Evolutionary conservation across 371 early-diverging fungal genomes (phyloP), one percentile per base, ranked within the genome.

Genomic region (Mortierella sp.): DNA sequence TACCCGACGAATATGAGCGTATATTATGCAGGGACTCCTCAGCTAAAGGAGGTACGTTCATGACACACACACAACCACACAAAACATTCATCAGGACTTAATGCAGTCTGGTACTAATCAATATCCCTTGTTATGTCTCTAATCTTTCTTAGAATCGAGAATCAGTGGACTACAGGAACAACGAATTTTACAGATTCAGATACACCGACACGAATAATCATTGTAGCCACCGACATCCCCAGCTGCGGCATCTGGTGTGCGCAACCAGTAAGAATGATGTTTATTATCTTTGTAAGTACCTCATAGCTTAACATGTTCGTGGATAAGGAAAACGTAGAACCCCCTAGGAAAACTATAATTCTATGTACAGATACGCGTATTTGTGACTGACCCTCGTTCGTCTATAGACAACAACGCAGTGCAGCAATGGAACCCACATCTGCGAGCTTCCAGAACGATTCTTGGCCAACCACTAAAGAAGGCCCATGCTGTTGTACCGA

Each of bases 211-310:
- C 76, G 15, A 60, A 46, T 24, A 15, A 56, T 26, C 76, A 68
- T 41, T 75, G 76, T 50, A 64, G 57, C 17, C 57, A 75, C 56
- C 80, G 79, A 4, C 93, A 95, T 60, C 91, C 93, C 50, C 94
- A 94, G 78, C 84, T 94, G 27, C 84, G 95, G 34, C 89, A 95
- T 64, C 75, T 93, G 41, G 63, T 95, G 12, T 88, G 84, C 79
- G 87, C 92, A 0, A 89, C 93, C 1, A 88, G 83, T 70, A 89
- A 88, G 52, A 89, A 93, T 70, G 87, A 89, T 51, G 82, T 93
- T 9, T 92, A 82, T 56, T 92, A 89, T 64, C 81, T 84, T 17
- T 62, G 89, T 87, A 79, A 76, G 85, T 44, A 26, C 56, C 31
- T 21, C 19, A 15, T 24, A 26, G 14, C 54, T 8, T 15, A 2